phyloP scores from a whole-genome alignment of 768 basidiomycete species.

The Amanita muscaria region DNA sequence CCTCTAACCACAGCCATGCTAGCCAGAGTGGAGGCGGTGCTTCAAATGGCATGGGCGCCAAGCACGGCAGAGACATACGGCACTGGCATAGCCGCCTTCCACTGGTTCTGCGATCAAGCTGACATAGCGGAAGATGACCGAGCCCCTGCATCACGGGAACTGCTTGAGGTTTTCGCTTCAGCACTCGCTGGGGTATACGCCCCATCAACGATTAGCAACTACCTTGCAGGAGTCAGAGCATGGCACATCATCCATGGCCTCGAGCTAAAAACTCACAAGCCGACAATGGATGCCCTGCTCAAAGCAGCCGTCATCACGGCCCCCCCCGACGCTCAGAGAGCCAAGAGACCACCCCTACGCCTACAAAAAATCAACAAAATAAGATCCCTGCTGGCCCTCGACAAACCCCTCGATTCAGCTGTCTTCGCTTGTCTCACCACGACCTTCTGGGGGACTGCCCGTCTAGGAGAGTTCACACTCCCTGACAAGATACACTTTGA shows the following conservation, averaged over 20 bases:
- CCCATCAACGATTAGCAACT: constrained; percentile 26
- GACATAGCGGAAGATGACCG: constrained; percentile 23
- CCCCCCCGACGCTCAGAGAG: constrained; percentile 21
- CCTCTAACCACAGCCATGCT: not conserved
- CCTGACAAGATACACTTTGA: constrained; percentile 22
- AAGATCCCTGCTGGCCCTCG: constrained; percentile 19
- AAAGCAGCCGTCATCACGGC: constrained; percentile 21
- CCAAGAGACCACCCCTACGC: constrained; percentile 24
- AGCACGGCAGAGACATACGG: constrained; percentile 28
- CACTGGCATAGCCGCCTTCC: constrained; percentile 27
- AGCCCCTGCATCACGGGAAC: constrained; percentile 16
- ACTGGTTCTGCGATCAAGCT: constrained; percentile 29
- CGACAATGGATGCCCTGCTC: constrained; percentile 20
- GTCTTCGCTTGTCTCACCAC: constrained; percentile 30
- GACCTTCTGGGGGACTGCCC: constrained; percentile 25
- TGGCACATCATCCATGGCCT: constrained; percentile 40
- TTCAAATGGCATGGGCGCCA: constrained; percentile 17
- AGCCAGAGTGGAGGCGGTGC: not conserved
- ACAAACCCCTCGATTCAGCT: constrained; percentile 23
- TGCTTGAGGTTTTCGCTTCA: constrained; percentile 24
- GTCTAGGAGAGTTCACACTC: constrained; percentile 31
- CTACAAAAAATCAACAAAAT: not conserved
- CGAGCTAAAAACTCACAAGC: constrained; percentile 19
- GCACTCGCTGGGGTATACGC: constrained; percentile 25
- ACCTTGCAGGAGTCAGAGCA: constrained; percentile 28